Base-by-base conservation (phyloP, 352 stramenopile species). In the Phytophthora sp. region DNA sequence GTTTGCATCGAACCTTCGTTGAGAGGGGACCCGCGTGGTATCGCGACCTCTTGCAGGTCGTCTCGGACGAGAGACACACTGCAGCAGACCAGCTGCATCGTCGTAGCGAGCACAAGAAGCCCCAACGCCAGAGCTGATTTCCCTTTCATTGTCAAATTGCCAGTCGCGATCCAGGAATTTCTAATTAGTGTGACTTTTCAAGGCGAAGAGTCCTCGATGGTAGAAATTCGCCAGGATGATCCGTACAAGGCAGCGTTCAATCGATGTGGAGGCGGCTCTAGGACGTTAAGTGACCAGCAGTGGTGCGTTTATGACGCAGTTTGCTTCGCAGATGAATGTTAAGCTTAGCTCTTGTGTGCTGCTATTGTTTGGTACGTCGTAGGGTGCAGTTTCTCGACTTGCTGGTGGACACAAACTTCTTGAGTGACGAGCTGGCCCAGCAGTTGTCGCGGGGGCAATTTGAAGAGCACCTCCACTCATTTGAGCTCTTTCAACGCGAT, bases 1-100 rank as follows among this genome's bases (percentile, higher is more conserved):
- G 55, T 65, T 31, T 76, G 63, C 49, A 77, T 75, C 12, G 77
- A 51, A 3, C 44, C 58, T 21, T 57, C 46, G 52, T 80, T 64
- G n/a, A 83, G 41, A 11, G 62, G 44, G 26, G 58, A 51, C 15
- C 39, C 54, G 18, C 66, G 59, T n/a, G 59, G 59, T 18, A 42
- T 58, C 8, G 55, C 49, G 23, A 73, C 59, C 35, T 66, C 53
- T 52, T 61, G 53, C 21, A 73, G 36, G 35, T 73, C 66, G 4
- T 73, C 66, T 54, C 66, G 59, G 44, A 66, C 59, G 12, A 73
- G 42, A 52, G 46, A 39, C 21, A 66, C 39, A 52, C 18, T 45
- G 7, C 38, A 53, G 24, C 24, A 44, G 29, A 24, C 16, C 7
- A 27, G 12, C 9, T 52, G 18, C 20, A 33, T 26, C 11, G 45